Base-by-base conservation (phyloP, 2,329 filamentous ascomycete genomes). In the Dactylonectria estremocensis region DNA sequence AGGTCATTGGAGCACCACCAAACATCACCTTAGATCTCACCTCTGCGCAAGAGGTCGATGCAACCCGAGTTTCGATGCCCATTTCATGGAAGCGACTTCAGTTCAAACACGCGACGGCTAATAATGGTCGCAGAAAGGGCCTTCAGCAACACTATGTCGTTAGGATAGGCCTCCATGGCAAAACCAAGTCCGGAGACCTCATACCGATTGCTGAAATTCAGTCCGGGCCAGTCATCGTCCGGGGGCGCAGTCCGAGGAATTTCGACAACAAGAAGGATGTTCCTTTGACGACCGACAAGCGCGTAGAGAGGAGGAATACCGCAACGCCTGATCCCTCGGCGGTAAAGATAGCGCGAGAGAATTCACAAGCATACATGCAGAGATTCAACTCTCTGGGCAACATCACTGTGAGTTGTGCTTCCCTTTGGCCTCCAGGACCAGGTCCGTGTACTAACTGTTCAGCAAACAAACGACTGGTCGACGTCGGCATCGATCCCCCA, bases 121-220 rank as follows among this genome's bases (percentile, higher is more conserved):
- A 98, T 80, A 98, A 98, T 78, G 95, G 95, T 13, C 90, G 95
- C 61, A 89, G 95, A 72, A 98, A 98, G 82, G 95, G 97, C 71
- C 84, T 98, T 53, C 95, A 98, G 79, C 95, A 98, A 80, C 95
- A 98, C 80, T 98, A 98, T 78, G 88, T 97, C 2, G 93, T 98
- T 54, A 91, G 94, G 68, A 90, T 98, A 66, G 95, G 92, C 80
- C 87, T 98, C 10, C 84, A 96, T 43, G 95, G 93, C 20, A 95
- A 93, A 60, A 84, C 94, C n/a, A 85, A 88, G 59, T 82, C 82
- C 1, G 85, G 93, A 1, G 94, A 92, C 11, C 89, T 91, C 24
- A 85, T 92, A 62, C 89, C 88, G 69, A 90, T 98, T 69, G 93
- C 93, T 69, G 95, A 98, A 80, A 92, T 97, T 14, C 92, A 93